These are phyloP conservation scores for Rhodotorula sp. DNA, from an alignment of 1,284 basidiomycete species.

Conservation along the genomic window DNA sequence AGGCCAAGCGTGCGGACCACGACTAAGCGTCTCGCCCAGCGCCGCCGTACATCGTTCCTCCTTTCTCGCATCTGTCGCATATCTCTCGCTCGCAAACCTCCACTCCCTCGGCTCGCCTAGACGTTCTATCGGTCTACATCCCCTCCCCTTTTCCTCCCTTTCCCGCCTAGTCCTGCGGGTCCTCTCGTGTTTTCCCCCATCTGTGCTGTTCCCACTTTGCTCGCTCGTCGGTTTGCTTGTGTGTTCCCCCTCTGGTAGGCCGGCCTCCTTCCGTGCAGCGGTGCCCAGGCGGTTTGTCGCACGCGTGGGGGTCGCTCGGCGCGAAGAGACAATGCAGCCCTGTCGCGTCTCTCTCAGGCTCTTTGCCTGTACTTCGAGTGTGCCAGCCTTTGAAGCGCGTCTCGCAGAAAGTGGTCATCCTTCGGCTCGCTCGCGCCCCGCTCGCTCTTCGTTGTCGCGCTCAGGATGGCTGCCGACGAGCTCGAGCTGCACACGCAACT, in stretches of 20 bases:
- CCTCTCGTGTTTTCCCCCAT: neutral
- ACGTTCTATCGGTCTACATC: neutral
- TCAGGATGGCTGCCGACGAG: neutral
- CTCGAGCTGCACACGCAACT: neutral
- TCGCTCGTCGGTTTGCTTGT: neutral
- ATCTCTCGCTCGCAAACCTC: neutral
- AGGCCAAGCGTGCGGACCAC: slow-evolving; percentile 41
- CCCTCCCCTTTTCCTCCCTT: neutral
- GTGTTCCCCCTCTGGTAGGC: neutral
- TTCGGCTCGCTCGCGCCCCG: neutral
- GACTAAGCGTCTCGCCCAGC: slow-evolving; percentile 19
- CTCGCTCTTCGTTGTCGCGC: neutral
- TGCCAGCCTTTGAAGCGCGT: no score
- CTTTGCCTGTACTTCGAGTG: no score
- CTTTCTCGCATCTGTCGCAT: neutral
- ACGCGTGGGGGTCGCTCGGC: neutral
- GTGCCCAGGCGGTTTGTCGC: neutral
- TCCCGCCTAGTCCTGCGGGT: neutral
- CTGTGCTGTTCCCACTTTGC: neutral
- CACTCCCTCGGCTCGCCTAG: neutral
- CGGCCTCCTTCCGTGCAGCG: neutral
- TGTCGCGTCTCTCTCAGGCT: no score
- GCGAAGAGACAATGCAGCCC: neutral
- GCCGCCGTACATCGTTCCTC: neutral
- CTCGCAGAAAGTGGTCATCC: no score